These are phyloP conservation scores for Schizophyllum commune DNA, from an alignment of 1,284 basidiomycete species.

Conservation along the genomic window DNA sequence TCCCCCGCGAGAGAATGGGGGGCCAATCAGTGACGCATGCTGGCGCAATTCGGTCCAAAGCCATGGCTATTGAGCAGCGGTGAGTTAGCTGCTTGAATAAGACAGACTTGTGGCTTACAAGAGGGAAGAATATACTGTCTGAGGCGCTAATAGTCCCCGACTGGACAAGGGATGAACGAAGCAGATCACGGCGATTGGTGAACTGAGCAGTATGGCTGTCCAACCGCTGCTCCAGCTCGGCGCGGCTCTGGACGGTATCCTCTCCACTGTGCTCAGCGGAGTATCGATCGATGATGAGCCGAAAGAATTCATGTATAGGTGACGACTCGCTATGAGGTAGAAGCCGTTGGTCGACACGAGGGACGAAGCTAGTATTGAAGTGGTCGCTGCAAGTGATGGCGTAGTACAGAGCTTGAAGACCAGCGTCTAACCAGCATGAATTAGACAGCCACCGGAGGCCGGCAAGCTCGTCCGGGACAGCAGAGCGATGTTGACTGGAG, in stretches of 20 bases:
- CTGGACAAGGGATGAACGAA: not conserved
- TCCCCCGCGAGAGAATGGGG: too few relatives aligned
- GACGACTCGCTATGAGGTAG: not conserved
- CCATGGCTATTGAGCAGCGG: not conserved
- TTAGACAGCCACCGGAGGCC: conserved; percentile 15
- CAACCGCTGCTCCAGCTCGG: not conserved
- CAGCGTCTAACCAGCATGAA: conserved; percentile 20
- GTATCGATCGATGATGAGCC: not conserved
- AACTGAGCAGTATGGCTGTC: not conserved
- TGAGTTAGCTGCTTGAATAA: not conserved
- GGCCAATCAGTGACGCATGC: too few relatives aligned
- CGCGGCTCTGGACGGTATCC: not conserved
- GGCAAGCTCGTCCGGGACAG: not conserved
- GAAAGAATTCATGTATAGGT: not conserved
- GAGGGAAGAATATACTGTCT: not conserved
- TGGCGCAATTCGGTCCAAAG: not conserved
- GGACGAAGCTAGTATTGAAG: not conserved
- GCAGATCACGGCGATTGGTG: not conserved
- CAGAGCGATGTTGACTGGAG: not conserved
- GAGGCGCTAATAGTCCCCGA: not conserved
- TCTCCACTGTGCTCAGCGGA: not conserved
- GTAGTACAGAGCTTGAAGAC: conserved; percentile 11
- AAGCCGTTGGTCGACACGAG: not conserved
- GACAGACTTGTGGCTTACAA: not conserved
- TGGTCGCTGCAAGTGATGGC: not conserved